These are phyloP conservation scores for Raphanus hybrid DNA, from an alignment of 441 rosid genomes.

Conservation along the genomic window DNA sequence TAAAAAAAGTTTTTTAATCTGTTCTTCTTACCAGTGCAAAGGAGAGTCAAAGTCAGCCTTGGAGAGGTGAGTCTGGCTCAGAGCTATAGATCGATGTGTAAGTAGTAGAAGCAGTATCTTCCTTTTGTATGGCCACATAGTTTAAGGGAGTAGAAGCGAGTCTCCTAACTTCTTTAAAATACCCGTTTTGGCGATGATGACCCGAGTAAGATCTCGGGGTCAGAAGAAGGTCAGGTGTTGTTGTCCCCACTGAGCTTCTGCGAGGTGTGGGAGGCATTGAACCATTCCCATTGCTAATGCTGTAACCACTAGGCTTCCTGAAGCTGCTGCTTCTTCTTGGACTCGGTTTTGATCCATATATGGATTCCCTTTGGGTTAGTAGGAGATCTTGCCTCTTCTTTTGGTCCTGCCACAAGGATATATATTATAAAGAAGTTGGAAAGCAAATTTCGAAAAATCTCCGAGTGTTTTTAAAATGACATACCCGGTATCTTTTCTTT, in stretches of 20 bases:
- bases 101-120: constrained; percentile 76
- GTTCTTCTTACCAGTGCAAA: constrained; percentile 33
- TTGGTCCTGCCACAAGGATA: constrained; percentile 65
- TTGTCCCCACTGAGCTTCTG: constrained; percentile 66
- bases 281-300: constrained; percentile 77
- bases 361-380: constrained; percentile 80
- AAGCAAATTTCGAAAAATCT: not conserved
- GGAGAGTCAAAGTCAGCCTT: constrained; percentile 39
- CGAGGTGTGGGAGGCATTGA: constrained; percentile 91
- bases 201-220: constrained; percentile 59
- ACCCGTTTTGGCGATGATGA: constrained; percentile 73
- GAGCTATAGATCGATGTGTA: constrained; percentile 89
- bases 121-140: constrained; percentile 83
- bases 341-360: constrained; percentile 97
- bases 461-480: not conserved
- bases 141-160: constrained; percentile 83
- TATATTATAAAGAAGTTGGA: not conserved
- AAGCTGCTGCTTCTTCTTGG: constrained; percentile 88
- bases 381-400: constrained; percentile 97
- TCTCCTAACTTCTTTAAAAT: constrained; percentile 88
- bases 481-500: constrained; percentile 88
- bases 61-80: constrained; percentile 90
- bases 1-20: not conserved
- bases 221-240: constrained; percentile 40
- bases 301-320: constrained; percentile 78